phyloP scores from a whole-genome alignment of 108 stramenopile species.

The Nannochloropsis oceanica region DNA sequence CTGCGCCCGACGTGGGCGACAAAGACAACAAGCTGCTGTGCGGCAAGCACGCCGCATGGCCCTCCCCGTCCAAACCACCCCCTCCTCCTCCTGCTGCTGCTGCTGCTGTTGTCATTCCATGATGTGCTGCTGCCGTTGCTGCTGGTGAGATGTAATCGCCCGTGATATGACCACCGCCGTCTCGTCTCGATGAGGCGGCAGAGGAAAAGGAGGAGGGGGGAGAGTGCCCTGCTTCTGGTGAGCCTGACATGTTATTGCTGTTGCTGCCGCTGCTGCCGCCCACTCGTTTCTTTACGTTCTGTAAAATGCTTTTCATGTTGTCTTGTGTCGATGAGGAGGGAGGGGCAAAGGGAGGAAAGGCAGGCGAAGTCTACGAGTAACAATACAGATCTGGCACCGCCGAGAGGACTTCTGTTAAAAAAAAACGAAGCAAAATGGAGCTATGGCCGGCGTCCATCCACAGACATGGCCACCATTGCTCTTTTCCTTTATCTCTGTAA shows the following conservation, averaged over 20 bases:
- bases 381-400: neutral
- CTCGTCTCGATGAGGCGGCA: too few species aligned
- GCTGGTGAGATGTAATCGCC: too few species aligned
- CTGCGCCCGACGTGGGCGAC: neutral
- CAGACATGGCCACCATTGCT: neutral
- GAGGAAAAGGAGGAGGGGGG: neutral
- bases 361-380: neutral
- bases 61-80: neutral
- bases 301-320: neutral
- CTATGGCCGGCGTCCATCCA: neutral
- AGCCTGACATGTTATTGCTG: neutral
- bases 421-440: neutral
- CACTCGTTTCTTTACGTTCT: neutral
- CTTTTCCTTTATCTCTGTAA: neutral
- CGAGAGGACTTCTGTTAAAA: neutral
- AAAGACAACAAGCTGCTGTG: neutral
- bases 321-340: neutral
- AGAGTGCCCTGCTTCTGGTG: neutral
- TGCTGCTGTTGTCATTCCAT: too few species aligned
- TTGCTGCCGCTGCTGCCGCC: neutral
- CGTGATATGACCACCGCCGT: too few species aligned
- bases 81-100: neutral
- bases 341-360: neutral
- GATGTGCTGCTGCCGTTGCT: too few species aligned
- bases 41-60: neutral